A percentile compares a stretch with the other conserved stretches of the same genome.
phyloP scores from a whole-genome alignment of 73 alveolate species.

The Tetrahymena borealis region DNA sequence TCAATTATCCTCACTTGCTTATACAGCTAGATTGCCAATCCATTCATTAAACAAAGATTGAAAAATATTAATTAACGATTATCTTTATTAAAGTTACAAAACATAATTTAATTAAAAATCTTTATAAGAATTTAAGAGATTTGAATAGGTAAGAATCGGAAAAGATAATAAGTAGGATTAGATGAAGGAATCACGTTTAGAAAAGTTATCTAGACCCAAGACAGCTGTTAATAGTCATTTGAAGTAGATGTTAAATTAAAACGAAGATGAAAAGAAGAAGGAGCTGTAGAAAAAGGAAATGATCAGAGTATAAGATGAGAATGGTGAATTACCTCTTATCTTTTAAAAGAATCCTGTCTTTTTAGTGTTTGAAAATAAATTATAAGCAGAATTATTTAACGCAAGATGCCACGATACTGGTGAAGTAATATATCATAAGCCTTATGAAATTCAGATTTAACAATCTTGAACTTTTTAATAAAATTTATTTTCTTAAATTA shows the following conservation, averaged over 20 bases:
- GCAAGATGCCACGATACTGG: conserved; percentile 90
- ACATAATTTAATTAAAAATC: not conserved
- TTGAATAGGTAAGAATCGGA: not conserved
- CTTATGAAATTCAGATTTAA: too few relatives aligned
- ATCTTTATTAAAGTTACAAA: not conserved
- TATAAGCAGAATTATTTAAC: conserved; percentile 69
- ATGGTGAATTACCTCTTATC: conserved; percentile 11
- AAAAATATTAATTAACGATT: not conserved
- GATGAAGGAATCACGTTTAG: not conserved
- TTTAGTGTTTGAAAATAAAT: conserved; percentile 66
- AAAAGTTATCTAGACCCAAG: not conserved
- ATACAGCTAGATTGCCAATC: too few relatives aligned
- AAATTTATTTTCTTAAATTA: conserved; percentile 23
- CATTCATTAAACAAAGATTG: too few relatives aligned
- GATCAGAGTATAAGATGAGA: not conserved
- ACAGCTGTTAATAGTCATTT: not conserved
- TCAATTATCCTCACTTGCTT: too few relatives aligned
- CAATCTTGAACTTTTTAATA: too few relatives aligned
- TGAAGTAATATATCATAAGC: conserved; percentile 63
- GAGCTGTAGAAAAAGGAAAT: not conserved
- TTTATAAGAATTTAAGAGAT: not conserved
- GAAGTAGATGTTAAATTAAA: not conserved
- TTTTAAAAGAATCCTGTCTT: conserved; percentile 52
- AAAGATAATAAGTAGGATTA: not conserved
- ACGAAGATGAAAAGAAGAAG: not conserved